Conservation (phyloP, 495 filamentous ascomycete genomes). For the Podospora comata region DNA sequence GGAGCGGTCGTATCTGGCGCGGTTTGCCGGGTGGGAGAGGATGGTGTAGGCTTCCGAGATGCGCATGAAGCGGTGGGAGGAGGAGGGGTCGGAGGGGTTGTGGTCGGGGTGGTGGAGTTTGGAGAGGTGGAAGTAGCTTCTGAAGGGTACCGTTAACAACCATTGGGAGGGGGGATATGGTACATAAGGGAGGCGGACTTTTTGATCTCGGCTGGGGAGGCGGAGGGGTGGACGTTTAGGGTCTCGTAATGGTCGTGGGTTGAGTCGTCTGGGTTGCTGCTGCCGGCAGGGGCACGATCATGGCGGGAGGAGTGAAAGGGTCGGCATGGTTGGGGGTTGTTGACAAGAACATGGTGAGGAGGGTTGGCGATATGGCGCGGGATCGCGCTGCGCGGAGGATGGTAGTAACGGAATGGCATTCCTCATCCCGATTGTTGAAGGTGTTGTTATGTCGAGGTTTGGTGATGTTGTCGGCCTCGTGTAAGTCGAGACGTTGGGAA, state of each 20-base stretch:
- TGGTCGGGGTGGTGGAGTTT: conserved; percentile 92
- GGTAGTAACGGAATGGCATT: conserved; percentile 45
- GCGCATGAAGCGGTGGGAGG: conserved; percentile 73
- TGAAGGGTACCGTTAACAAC: conserved; percentile 23
- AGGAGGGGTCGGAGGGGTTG: conserved; percentile 71
- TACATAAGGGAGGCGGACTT: conserved; percentile 51
- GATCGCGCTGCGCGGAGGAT: conserved; percentile 27
- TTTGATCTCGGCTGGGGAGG: conserved; percentile 76
- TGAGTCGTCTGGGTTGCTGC: conserved; percentile 25
- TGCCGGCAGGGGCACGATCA: conserved; percentile 23
- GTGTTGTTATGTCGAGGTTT: conserved; percentile 11
- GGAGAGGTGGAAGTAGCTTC: conserved; percentile 89
- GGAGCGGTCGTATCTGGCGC: conserved; percentile 71
- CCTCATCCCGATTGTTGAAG: conserved; percentile 43
- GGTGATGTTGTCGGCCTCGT: conserved; percentile 5
- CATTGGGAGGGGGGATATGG: conserved; percentile 2
- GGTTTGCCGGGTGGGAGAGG: conserved; percentile 67
- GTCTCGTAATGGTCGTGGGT: conserved; percentile 72
- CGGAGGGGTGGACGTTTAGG: conserved; percentile 66
- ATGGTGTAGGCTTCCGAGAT: conserved; percentile 84
- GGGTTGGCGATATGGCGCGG: conserved; percentile 21
- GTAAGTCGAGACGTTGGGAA: neutral
- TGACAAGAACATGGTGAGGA: conserved; percentile 14
- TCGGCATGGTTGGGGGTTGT: conserved; percentile 15
- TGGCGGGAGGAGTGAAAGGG: conserved; percentile 44